Percentiles rank a stretch among this genome's conserved stretches.
These are phyloP conservation scores for Aspergillus texensis DNA, from an alignment of 2,329 filamentous ascomycete genomes.

Conservation along the genomic window DNA sequence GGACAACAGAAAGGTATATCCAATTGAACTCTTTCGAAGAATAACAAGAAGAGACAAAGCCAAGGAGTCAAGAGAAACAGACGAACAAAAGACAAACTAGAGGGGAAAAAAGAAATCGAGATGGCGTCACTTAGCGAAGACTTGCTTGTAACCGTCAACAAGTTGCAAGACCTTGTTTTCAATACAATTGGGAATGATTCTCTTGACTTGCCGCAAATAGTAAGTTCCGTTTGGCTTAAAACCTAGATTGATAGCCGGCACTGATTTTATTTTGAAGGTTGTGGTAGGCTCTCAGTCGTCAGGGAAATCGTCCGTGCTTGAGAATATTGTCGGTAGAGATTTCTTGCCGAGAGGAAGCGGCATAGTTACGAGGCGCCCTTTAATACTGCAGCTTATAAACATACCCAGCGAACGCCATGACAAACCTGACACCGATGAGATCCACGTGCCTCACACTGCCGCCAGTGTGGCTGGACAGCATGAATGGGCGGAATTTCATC, in stretches of 20 bases:
- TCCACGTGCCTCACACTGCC: slow-evolving; percentile 73
- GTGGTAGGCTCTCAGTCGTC: slow-evolving; percentile 98
- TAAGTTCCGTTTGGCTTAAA: slow-evolving; percentile 52
- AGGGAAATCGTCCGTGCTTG: slow-evolving; percentile 96
- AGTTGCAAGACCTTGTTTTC: slow-evolving; percentile 97
- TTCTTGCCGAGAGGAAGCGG: slow-evolving; percentile 95
- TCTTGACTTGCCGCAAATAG: slow-evolving; percentile 95
- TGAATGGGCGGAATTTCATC: slow-evolving; percentile 95
- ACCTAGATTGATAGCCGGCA: neutral
- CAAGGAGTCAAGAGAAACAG: neutral
- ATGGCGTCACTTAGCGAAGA: slow-evolving; percentile 98
- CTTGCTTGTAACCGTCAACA: slow-evolving; percentile 93
- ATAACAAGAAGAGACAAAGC: neutral
- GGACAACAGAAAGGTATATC: neutral
- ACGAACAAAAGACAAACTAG: neutral
- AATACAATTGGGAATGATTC: slow-evolving; percentile 99
- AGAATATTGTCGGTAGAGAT: slow-evolving; percentile 97
- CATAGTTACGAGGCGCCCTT: slow-evolving; percentile 89
- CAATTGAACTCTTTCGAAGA: neutral
- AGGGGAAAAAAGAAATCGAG: slow-evolving; percentile 13
- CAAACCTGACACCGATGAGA: slow-evolving; percentile 65
- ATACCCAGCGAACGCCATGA: slow-evolving; percentile 75
- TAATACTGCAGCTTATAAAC: slow-evolving; percentile 98
- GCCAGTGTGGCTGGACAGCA: slow-evolving; percentile 68
- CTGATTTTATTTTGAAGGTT: slow-evolving; percentile 61